These are phyloP conservation scores for Pisolithus marmoratus DNA, from an alignment of 768 basidiomycete genomes.

Conservation along the genomic window DNA sequence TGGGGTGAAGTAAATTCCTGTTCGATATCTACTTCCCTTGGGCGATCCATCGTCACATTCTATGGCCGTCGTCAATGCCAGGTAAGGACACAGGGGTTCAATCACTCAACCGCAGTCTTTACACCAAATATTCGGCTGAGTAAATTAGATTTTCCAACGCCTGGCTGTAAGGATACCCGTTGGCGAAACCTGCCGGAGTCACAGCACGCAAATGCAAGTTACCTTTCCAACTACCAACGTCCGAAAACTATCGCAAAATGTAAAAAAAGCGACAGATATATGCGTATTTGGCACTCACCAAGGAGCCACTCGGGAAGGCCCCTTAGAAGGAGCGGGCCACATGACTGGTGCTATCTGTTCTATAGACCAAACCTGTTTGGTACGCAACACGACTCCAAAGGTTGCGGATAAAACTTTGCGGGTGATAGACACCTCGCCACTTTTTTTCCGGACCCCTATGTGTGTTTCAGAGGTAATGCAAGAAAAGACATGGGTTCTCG, in stretches of 20 bases:
- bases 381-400: too few species aligned
- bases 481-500: too few species aligned
- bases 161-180: not conserved
- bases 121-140: slow-evolving; percentile 1
- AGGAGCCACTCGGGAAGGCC: too few species aligned
- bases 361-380: too few species aligned
- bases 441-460: too few species aligned
- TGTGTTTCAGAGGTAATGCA: too few species aligned
- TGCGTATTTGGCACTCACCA: too few species aligned
- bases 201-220: not conserved
- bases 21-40: slow-evolving; percentile 4
- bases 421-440: too few species aligned
- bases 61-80: not conserved
- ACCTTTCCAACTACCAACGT: not conserved
- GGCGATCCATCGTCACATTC: not conserved
- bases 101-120: not conserved
- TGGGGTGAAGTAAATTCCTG: slow-evolving; percentile 5
- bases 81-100: not conserved
- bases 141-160: slow-evolving; percentile 3
- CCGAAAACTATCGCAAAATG: not conserved
- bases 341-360: too few species aligned
- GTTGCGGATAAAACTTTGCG: too few species aligned
- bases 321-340: too few species aligned
- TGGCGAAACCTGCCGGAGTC: not conserved
- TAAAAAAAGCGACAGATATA: too few species aligned